Evolutionary conservation across 345 rosid species (phyloP).

Genomic region (Nephelium lappaceum): DNA sequence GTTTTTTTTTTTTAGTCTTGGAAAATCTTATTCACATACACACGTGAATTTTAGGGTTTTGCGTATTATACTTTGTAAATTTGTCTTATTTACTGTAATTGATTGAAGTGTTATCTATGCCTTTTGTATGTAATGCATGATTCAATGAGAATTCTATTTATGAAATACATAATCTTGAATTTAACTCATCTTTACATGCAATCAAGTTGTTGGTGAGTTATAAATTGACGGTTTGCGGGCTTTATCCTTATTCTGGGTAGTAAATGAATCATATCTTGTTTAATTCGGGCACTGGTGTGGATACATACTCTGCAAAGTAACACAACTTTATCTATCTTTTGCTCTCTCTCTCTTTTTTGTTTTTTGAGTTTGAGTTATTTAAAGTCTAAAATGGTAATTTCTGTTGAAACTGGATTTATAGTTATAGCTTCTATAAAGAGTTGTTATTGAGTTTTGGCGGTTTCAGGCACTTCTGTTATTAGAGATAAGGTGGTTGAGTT

Average conservation of each 20-base stretch:
- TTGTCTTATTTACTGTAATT: slow-evolving; percentile 4
- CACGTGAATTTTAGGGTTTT: slow-evolving; percentile 23
- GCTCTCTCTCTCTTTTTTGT: too few species aligned
- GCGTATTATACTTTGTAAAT: neutral
- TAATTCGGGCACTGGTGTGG: neutral
- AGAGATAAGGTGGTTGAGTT: slow-evolving; percentile 22
- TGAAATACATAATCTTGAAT: neutral
- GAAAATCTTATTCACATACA: slow-evolving; percentile 4
- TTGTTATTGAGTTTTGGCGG: slow-evolving; percentile 11
- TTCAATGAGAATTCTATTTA: neutral
- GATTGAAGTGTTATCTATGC: neutral
- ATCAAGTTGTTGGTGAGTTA: neutral
- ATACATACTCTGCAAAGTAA: neutral
- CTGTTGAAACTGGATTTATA: neutral
- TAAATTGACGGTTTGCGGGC: neutral
- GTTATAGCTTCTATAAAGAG: neutral
- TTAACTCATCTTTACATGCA: neutral
- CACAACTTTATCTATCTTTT: neutral
- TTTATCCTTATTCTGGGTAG: neutral
- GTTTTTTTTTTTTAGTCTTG: neutral
- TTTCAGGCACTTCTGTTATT: slow-evolving; percentile 14
- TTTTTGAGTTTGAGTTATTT: neutral
- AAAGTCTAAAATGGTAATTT: neutral
- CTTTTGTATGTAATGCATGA: neutral
- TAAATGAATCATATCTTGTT: neutral